Evolutionary conservation across 2,329 filamentous ascomycete species (phyloP), one percentile per base, ranked within the genome.

Genomic region (Colletotrichum destructivum): DNA sequence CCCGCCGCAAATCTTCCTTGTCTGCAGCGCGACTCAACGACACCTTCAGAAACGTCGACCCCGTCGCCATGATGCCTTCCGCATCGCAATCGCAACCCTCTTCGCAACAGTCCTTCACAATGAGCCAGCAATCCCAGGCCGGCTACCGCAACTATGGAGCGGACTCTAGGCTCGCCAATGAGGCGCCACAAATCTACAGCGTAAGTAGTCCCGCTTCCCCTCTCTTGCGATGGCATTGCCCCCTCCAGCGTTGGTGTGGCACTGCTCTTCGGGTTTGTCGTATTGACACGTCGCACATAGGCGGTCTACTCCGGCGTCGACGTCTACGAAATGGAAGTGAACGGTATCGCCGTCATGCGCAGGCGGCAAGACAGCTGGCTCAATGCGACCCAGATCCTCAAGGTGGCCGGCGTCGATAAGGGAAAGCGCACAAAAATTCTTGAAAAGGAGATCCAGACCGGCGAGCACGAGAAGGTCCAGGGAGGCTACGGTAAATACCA

Each of bases 401-500:
- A 99, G 80, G 95, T 98, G 46, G 96, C 96, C 46, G 95, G 95
- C 62, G 95, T 99, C 72, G 96, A 98, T 80, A 99, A 99, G 84
- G 96, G 96, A 72, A 97, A 98, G 84, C 93, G 96, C 76, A 98
- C 96, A 70, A 98, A 98, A 82, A 97, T 98, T 9, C 88, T 99
- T 62, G 96, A 99, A 81, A 98, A 98, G 83, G 96, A 99, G 82
- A 98, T 99, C 71, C 90, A 97, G 74, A 96, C 93, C 0, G 96
- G 96, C 78, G 94, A 98, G 79, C 96, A 99, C 82, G 96, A 99
- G 82, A 99, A 99, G 83, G 96, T 99, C 3, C 96, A 99, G 81
- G 96, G 96, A 44, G 96, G 96, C 6, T 99, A 99, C 79, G 96
- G 96, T 75, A 98, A 98, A 85, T 99, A 99, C 79, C 96, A 99